Evolutionary conservation across 2,329 filamentous ascomycete genomes (phyloP).

Genomic region (Cercospora citrullina): DNA sequence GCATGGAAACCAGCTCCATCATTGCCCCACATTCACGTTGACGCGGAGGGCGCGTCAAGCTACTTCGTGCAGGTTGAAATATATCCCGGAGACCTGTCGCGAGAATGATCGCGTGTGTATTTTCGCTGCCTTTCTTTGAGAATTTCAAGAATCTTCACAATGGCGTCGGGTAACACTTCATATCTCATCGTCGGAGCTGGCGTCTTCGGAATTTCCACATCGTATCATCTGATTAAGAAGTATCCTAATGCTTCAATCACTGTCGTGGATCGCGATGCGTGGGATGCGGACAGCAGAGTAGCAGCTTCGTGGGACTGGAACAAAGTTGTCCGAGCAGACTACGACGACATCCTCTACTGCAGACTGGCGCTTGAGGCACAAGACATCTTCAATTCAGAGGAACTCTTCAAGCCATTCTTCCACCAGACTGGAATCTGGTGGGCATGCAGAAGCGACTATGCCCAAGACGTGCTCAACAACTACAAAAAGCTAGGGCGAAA

Average conservation of each 20-base stretch:
- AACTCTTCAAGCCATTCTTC: slow-evolving; percentile 56
- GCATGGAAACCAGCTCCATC: slow-evolving; percentile 14
- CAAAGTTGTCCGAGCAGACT: slow-evolving; percentile 70
- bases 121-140: background rate
- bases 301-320: slow-evolving; percentile 74
- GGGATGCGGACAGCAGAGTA: slow-evolving; percentile 37
- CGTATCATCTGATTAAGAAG: slow-evolving; percentile 49
- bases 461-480: slow-evolving; percentile 51
- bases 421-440: slow-evolving; percentile 56
- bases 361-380: slow-evolving; percentile 65
- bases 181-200: slow-evolving; percentile 41
- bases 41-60: slow-evolving; percentile 9
- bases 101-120: slow-evolving; percentile 1
- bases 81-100: background rate
- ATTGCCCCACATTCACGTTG: slow-evolving; percentile 11
- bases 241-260: slow-evolving; percentile 45
- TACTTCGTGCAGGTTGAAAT: background rate
- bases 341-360: slow-evolving; percentile 64
- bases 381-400: slow-evolving; percentile 59
- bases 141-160: background rate
- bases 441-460: slow-evolving; percentile 50
- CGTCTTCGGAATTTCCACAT: slow-evolving; percentile 59
- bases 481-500: slow-evolving; percentile 52
- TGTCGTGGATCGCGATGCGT: slow-evolving; percentile 43
- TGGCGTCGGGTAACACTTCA: slow-evolving; percentile 22